A percentile compares a stretch with the other conserved stretches of the same genome.
These are phyloP conservation scores for Oxytropis ochrocephala DNA, from an alignment of 306 rosid genomes.

Conservation along the genomic window DNA sequence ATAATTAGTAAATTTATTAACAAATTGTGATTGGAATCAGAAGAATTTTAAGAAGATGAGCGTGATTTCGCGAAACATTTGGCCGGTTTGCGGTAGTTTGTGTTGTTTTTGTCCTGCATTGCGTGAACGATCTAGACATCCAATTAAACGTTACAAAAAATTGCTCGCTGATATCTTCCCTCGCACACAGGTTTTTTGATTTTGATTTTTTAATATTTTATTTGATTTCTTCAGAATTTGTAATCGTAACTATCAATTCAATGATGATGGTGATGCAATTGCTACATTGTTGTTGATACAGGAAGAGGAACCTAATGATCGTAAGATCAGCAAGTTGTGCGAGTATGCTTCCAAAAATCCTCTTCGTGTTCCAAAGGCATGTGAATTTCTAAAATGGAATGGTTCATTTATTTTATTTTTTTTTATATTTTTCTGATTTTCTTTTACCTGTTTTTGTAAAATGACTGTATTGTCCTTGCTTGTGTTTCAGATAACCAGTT, in stretches of 20 bases:
- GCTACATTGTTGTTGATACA: constrained; percentile 22
- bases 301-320: constrained; percentile 83
- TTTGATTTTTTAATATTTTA: not conserved
- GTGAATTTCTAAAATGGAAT: not conserved
- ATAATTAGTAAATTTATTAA: not conserved
- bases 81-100: constrained; percentile 72
- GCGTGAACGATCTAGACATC: constrained; percentile 73
- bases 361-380: constrained; percentile 82
- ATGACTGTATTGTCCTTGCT: not conserved
- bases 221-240: not conserved
- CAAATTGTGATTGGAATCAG: not conserved
- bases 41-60: constrained; percentile 35
- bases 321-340: constrained; percentile 69
- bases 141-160: constrained; percentile 76
- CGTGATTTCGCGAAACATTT: constrained; percentile 60
- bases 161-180: constrained; percentile 76
- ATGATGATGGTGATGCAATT: not conserved
- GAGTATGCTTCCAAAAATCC: constrained; percentile 82
- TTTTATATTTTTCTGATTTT: not conserved
- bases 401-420: not conserved
- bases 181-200: constrained; percentile 39
- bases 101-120: constrained; percentile 78
- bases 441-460: not conserved
- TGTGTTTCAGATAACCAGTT: constrained; percentile 61
- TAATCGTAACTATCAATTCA: not conserved